These are phyloP conservation scores for Rhytidhysteron rufulum DNA, from an alignment of 2,329 filamentous ascomycete genomes.

Conservation along the genomic window DNA sequence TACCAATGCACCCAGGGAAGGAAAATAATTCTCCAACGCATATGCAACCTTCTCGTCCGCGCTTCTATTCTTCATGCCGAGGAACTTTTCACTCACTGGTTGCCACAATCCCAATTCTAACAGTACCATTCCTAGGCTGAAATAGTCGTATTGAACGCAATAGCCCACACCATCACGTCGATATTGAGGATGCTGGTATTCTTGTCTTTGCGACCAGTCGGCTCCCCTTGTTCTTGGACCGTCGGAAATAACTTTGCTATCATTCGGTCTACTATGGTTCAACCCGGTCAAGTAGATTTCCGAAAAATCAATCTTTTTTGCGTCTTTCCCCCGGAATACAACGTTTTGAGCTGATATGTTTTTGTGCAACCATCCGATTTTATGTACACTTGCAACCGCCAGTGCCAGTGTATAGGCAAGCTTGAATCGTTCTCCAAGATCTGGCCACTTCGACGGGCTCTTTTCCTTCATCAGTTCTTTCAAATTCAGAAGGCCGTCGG, in stretches of 20 bases:
- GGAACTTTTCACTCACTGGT: too few species aligned
- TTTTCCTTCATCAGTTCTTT: not conserved
- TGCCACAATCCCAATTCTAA: conserved; percentile 4
- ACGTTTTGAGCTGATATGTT: not conserved
- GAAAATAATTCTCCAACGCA: too few species aligned
- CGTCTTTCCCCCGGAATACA: not conserved
- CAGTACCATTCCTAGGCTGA: conserved; percentile 5
- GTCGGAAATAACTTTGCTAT: not conserved
- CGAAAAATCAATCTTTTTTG: not conserved
- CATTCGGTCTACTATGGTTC: not conserved
- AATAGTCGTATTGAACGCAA: conserved; percentile 1
- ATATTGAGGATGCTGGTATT: not conserved
- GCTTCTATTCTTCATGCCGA: too few species aligned
- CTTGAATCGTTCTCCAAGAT: not conserved
- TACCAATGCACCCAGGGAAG: too few species aligned
- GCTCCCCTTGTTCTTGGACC: not conserved
- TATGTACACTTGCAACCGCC: conserved; percentile 1
- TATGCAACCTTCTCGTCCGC: too few species aligned
- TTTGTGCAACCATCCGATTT: conserved; percentile 4
- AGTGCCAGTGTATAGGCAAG: not conserved
- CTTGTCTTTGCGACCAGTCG: too few species aligned
- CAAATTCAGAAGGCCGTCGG: not conserved
- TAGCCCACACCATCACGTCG: not conserved
- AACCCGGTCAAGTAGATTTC: not conserved
- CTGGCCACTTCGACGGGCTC: not conserved